Conservation (phyloP, 2,329 filamentous ascomycete genomes). For the Paecilomyces sp. region DNA sequence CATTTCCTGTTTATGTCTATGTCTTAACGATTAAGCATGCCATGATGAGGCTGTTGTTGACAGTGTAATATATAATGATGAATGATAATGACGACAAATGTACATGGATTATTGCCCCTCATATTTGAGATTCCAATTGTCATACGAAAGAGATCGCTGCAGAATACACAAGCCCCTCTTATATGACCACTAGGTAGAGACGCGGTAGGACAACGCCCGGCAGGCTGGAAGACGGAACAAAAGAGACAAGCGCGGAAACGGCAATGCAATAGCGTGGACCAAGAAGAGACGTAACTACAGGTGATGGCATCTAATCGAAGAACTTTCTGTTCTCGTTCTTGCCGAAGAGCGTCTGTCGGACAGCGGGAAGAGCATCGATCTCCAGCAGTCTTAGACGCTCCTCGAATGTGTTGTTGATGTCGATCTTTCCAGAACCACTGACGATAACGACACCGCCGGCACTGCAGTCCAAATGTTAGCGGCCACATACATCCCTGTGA, state of each 20-base stretch:
- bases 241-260: background rate
- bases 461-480: constrained; percentile 42
- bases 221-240: background rate
- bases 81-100: background rate
- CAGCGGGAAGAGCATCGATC: constrained; percentile 72
- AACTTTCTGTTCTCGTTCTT: constrained; percentile 95
- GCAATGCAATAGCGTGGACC: background rate
- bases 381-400: constrained; percentile 80
- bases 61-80: constrained; percentile 1
- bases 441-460: constrained; percentile 76
- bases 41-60: constrained; percentile 9
- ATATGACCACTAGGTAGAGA: background rate
- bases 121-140: background rate
- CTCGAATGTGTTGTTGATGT: constrained; percentile 97
- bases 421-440: constrained; percentile 84
- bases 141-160: background rate
- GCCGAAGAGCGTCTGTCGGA: constrained; percentile 83
- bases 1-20: background rate
- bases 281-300: constrained; percentile 1
- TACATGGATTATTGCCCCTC: background rate
- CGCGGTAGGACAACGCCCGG: background rate
- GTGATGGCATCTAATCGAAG: constrained; percentile 58
- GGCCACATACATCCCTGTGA: background rate
- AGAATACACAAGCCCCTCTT: background rate
- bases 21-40: constrained; percentile 5